Evolutionary conservation across 208 protist genomes (phyloP), one percentile per base, ranked within the genome.

Genomic region (Crithidia bombi): DNA sequence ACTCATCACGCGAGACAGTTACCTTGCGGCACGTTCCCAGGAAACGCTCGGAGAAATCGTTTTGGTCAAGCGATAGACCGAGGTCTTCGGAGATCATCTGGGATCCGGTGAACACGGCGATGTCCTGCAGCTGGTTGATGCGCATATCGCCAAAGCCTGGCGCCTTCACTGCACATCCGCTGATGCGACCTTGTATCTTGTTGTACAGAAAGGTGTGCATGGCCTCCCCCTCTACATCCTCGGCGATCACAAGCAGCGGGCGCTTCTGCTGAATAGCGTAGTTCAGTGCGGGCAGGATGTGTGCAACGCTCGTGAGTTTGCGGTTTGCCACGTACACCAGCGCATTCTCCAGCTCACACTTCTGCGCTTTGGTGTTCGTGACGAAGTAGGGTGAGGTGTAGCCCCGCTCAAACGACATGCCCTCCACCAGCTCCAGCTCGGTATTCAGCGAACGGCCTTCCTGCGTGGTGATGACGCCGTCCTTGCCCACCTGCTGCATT

Each of bases 301-400:
- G 82, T 26, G 83, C 57, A 19, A 96, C 85, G 52, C 83, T 95
- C 19, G 81, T 81, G 2, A 97, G 69, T 73, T 95, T 96, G 17
- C 86, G 83, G 65, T 93, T 92, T n/a, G 87, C 80, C 44, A 97
- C 87, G 69, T 99, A 96, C 25, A 99, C 90, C 25, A 98, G 67
- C 23, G 96, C 82, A 72, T 99, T 93, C 49, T 99, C 97, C 41
- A 99, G 90, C 73, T 98, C 97, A 71, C 89, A 89, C 76, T 98
- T 99, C 82, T 99, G 96, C 19, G 87, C 92, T 86, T 99, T 99
- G 5, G 85, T 82, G 77, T 99, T 97, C 38, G 98, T 99, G 51
- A 99, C 97, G 90, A 99, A 99, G 87, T 99, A 99, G 51, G 98
- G 98, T 5, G 98, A 99, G 56, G 99, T 97, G 86, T 95, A 99